Evolutionary conservation across 768 basidiomycete genomes (phyloP).

Genomic region (Tricholoma bakamatsutake): DNA sequence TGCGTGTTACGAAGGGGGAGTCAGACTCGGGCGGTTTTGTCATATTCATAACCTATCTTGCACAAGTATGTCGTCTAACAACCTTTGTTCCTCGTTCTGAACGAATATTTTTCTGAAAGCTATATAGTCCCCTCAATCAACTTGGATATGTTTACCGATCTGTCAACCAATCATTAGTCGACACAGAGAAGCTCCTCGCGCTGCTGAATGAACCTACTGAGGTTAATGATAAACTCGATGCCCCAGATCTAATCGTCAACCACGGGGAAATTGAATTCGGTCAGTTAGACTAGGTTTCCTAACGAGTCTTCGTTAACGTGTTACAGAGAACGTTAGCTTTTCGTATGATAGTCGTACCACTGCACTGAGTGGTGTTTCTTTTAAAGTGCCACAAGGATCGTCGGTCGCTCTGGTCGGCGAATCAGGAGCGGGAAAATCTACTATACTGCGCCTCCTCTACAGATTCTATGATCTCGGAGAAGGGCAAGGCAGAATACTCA

Average conservation of each 20-base stretch:
- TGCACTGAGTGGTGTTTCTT: slow-evolving; percentile 74
- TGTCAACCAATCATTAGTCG: slow-evolving; percentile 69
- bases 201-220: slow-evolving; percentile 80
- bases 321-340: slow-evolving; percentile 75
- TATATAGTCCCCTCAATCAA: slow-evolving; percentile 72
- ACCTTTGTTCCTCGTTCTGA: neutral
- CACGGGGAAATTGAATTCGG: slow-evolving; percentile 87
- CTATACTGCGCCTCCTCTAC: slow-evolving; percentile 82
- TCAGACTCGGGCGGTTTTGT: slow-evolving; percentile 60
- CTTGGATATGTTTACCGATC: slow-evolving; percentile 77
- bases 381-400: slow-evolving; percentile 81
- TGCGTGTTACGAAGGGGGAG: slow-evolving; percentile 51
- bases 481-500: slow-evolving; percentile 73
- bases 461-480: slow-evolving; percentile 86
- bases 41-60: slow-evolving; percentile 77
- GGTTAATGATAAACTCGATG: slow-evolving; percentile 74
- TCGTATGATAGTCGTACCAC: slow-evolving; percentile 71
- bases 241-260: slow-evolving; percentile 63
- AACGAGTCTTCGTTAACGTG: slow-evolving; percentile 2
- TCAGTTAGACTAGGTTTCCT: slow-evolving; percentile 24
- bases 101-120: slow-evolving; percentile 26
- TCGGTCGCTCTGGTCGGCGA: slow-evolving; percentile 89
- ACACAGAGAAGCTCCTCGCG: slow-evolving; percentile 79
- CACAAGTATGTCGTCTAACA: slow-evolving; percentile 44
- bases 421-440: slow-evolving; percentile 78